Conservation (phyloP, 331 rosid genomes). For the Stylosanthes scabra region DNA sequence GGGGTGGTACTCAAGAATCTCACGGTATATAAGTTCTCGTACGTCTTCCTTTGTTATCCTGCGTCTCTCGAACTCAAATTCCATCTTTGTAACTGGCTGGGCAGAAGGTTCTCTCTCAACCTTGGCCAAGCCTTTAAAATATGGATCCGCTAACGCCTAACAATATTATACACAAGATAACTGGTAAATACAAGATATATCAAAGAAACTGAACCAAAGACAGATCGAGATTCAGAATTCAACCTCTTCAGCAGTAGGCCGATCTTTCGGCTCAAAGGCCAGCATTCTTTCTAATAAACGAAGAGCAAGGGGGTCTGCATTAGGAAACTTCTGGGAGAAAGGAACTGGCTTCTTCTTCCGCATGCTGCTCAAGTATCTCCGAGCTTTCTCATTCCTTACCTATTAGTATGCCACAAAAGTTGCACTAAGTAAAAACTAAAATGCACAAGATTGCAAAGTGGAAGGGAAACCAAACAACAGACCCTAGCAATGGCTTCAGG, state of each 20-base stretch:
- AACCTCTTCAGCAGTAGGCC: constrained; percentile 99
- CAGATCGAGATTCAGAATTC: constrained; percentile 37
- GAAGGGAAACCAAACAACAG: constrained; percentile 38
- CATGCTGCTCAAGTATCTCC: constrained; percentile 97
- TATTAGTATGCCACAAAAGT: constrained; percentile 42
- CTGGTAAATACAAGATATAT: constrained; percentile 29
- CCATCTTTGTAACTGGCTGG: constrained; percentile 99
- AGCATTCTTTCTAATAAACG: constrained; percentile 93
- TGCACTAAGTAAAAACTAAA: constrained; percentile 30
- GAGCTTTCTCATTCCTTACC: constrained; percentile 98
- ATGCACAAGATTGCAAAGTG: constrained; percentile 9
- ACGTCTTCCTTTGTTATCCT: constrained; percentile 98
- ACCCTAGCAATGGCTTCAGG: constrained; percentile 94
- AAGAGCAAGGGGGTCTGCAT: constrained; percentile 97
- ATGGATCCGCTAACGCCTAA: constrained; percentile 96
- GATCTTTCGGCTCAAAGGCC: constrained; percentile 97
- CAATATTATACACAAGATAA: constrained; percentile 36
- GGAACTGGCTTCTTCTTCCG: constrained; percentile 91
- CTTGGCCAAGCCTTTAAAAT: constrained; percentile 98
- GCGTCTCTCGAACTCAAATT: constrained; percentile 98
- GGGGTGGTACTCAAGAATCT: constrained; percentile 95
- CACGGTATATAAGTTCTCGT: constrained; percentile 91
- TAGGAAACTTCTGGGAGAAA: constrained; percentile 88
- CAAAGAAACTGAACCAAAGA: constrained; percentile 26
- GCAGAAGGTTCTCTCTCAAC: constrained; percentile 99